Conservation (phyloP, 257 asterid genomes). For the Phtheirospermum japonicum region DNA sequence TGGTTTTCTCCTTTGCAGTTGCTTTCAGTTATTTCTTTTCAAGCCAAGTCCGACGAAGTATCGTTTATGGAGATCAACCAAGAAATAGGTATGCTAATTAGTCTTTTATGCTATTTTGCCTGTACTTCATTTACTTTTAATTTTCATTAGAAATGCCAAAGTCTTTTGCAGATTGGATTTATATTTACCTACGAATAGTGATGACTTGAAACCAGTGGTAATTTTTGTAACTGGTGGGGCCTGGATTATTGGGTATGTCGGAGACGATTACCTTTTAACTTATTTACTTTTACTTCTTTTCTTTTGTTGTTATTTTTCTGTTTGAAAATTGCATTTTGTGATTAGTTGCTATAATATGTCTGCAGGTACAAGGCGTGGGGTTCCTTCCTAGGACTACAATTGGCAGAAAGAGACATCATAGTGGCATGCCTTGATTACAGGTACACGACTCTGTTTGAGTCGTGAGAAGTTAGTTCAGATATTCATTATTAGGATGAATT, state of each 20-base stretch:
- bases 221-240: constrained; percentile 98
- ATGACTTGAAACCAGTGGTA: constrained; percentile 78
- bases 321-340: background rate
- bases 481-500: background rate
- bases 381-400: constrained; percentile 81
- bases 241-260: constrained; percentile 89
- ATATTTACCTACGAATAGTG: constrained; percentile 61
- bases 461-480: constrained; percentile 6
- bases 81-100: constrained; percentile 66
- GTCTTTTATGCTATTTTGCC: background rate
- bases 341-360: too few species aligned
- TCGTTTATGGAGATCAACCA: constrained; percentile 83
- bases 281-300: constrained; percentile 2
- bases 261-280: constrained; percentile 16
- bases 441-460: constrained; percentile 38
- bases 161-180: constrained; percentile 75
- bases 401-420: constrained; percentile 86
- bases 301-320: background rate
- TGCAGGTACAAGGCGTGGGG: constrained; percentile 99
- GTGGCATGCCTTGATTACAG: constrained; percentile 98
- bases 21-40: constrained; percentile 80
- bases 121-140: constrained; percentile 15
- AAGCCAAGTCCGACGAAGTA: constrained; percentile 70
- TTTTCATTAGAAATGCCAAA: constrained; percentile 11
- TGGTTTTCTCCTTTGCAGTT: constrained; percentile 54